A percentile compares a stretch with the other conserved stretches of the same genome.
Evolutionary conservation across 192 early-diverging fungal genomes (phyloP).

Genomic region (Coemansia sp.): DNA sequence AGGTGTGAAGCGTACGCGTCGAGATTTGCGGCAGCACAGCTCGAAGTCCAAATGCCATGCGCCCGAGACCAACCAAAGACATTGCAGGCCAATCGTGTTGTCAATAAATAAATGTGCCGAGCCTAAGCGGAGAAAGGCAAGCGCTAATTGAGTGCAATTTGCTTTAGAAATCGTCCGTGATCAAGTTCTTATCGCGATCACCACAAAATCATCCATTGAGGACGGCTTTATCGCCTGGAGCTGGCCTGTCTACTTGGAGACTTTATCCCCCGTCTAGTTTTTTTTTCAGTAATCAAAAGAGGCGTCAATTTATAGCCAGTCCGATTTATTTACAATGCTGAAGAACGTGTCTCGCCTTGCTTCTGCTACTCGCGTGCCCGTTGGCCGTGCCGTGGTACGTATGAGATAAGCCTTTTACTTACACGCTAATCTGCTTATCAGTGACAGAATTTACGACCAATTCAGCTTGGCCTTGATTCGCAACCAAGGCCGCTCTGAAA

Average conservation of each 20-base stretch:
- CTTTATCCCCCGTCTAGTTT: conserved; percentile 9
- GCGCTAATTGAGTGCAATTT: too few species aligned
- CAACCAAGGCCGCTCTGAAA: too few species aligned
- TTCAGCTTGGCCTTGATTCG: too few species aligned
- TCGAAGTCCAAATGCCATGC: conserved; percentile 1
- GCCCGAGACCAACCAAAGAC: conserved; percentile 5
- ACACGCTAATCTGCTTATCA: conserved; percentile 3
- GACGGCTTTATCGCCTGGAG: conserved; percentile 7
- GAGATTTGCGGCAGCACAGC: not conserved
- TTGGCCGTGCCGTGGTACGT: conserved; percentile 52
- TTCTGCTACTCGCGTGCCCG: conserved; percentile 44
- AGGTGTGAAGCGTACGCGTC: not conserved
- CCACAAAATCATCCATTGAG: conserved; percentile 1
- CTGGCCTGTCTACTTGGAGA: conserved; percentile 7
- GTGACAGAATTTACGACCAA: not conserved
- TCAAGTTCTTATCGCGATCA: conserved; percentile 5
- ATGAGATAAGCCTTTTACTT: not conserved
- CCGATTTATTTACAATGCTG: conserved; percentile 46
- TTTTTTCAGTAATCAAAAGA: conserved; percentile 26
- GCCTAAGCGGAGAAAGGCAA: too few species aligned
- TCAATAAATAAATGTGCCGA: not conserved
- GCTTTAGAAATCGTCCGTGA: not conserved
- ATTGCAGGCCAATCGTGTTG: not conserved
- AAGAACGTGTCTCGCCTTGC: conserved; percentile 55
- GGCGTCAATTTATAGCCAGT: conserved; percentile 32